Evolutionary conservation across 108 stramenopile genomes (phyloP), one percentile per base, ranked within the genome.

Genomic region (Thalassiosira profunda): DNA sequence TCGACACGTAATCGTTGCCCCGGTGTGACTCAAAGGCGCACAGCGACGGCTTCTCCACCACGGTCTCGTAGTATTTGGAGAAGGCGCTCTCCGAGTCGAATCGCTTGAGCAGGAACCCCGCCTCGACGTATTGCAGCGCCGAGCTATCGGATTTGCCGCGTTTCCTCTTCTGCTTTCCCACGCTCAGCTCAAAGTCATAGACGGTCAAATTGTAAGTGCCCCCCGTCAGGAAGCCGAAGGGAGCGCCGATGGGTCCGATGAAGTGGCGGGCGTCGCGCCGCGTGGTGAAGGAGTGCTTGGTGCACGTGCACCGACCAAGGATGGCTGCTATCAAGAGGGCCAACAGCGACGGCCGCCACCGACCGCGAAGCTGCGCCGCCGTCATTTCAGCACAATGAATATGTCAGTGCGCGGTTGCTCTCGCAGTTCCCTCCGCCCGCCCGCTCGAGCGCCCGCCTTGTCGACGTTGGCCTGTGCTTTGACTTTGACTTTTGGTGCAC

Each of bases 201-300:
- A 97, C 92, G 10, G 80, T 83, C 33, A 97, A 24, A 56, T 90
- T 82, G 72, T 83, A 90, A 35, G 63, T 52, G 5, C 98, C 98
- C 17, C 84, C 85, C 1, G 76, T 69, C 14, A 86, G 57, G 67
- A 99, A 98, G 33, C 97, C 97, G 73, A 97, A 99, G 7, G 93
- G 91, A 36, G 72, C 74, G 8, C 93, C 93, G 9, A 91, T 74
- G 8, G 93, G 93, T 23, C 86, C 93, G 58, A 94, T 86, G 45
- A 93, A 31, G 41, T 74, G 64, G 8, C 92, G 78, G 8, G 62
- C 31, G 48, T 90, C 87, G 24, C 80, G 26, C 24, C 49, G 63
- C 8, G 86, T 83, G 29, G 40, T 35, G 52, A 83, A 93, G 7
- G 64, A 56, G 67, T 92, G 91, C 61, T 82, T 86, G 20, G 85